A percentile compares a stretch with the other conserved stretches of the same genome.
Conservation (phyloP, 306 rosid species). For the Vigna mungo region DNA sequence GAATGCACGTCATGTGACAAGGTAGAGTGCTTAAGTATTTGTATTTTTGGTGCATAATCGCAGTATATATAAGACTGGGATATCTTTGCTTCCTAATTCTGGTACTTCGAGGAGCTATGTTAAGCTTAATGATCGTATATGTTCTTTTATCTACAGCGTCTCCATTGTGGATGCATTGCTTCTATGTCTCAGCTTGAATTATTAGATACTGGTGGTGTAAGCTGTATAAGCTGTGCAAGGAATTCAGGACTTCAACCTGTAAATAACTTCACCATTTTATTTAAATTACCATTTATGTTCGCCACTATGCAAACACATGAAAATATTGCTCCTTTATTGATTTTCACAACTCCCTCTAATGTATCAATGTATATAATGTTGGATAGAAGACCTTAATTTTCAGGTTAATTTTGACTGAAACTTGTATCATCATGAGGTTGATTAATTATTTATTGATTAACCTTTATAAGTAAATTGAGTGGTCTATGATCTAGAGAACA, state of each 20-base stretch:
- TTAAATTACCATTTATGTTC: slow-evolving; percentile 19
- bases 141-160: slow-evolving; percentile 64
- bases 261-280: slow-evolving; percentile 43
- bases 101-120: slow-evolving; percentile 1
- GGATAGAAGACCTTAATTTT: slow-evolving; percentile 31
- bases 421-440: slow-evolving; percentile 22
- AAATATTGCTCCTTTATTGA: slow-evolving; percentile 9
- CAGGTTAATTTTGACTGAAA: slow-evolving; percentile 22
- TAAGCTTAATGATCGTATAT: slow-evolving; percentile 25
- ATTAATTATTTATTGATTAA: slow-evolving; percentile 24
- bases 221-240: slow-evolving; percentile 72
- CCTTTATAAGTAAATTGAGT: slow-evolving; percentile 41
- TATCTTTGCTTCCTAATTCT: slow-evolving; percentile 5
- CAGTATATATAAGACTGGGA: not conserved
- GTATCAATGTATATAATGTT: slow-evolving; percentile 23
- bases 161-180: slow-evolving; percentile 94
- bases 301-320: not conserved
- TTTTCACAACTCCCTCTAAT: slow-evolving; percentile 22
- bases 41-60: not conserved
- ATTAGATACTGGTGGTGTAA: slow-evolving; percentile 86
- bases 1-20: slow-evolving; percentile 82
- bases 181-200: slow-evolving; percentile 76
- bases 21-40: slow-evolving; percentile 52
- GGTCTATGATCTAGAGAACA: slow-evolving; percentile 5
- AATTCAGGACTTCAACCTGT: slow-evolving; percentile 60